Evolutionary conservation across 371 early-diverging fungal genomes (phyloP), one percentile per base, ranked within the genome.

Genomic region (Parasitella parasitica): DNA sequence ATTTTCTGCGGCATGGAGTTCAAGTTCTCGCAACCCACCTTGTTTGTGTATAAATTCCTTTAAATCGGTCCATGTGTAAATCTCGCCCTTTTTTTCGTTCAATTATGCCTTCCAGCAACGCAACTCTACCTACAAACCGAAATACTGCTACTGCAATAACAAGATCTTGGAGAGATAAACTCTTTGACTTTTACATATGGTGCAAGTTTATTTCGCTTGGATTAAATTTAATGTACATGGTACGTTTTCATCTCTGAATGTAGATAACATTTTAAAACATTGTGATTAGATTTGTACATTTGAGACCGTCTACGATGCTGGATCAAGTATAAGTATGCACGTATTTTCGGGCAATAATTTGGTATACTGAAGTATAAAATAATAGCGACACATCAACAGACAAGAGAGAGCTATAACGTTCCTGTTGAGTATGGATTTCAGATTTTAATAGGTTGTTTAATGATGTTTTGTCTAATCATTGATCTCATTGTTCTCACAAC

Each of bases 211-310:
- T 66, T 24, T 54, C 61, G 4, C 12, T 66, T 15, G 28, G 49
- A 15, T 22, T 66, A 34, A 66, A 66, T 61, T 12, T 66, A 12
- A 59, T 66, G 38, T 66, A 66, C n/a, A 66, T 61, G 56, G 66
- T 66, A 61, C 3, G 13, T 46, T 20, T 28, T 16, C 2, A 1
- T n/a, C 20, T 1, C 7, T 11, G 1, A 11, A 11, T 22, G 11
- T 8, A 8, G 0, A 11, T 22, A 3, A 4, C 11, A 3, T 20
- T 8, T 20, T 43, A 20, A 30, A 16, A 7, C 18, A 0, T 20
- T 8, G 4, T 34, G 35, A 13, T 16, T n/a, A 65, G 61, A 55
- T 51, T 28, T 46, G 51, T 24, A 66, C 52, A 16, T 56, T 52
- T 43, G 66, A 56, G 26, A 12, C 35, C 20, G 54, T 53, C 2